These are phyloP conservation scores for Oryza officinalis DNA, from an alignment of 176 grass and related monocot species.

Conservation along the genomic window DNA sequence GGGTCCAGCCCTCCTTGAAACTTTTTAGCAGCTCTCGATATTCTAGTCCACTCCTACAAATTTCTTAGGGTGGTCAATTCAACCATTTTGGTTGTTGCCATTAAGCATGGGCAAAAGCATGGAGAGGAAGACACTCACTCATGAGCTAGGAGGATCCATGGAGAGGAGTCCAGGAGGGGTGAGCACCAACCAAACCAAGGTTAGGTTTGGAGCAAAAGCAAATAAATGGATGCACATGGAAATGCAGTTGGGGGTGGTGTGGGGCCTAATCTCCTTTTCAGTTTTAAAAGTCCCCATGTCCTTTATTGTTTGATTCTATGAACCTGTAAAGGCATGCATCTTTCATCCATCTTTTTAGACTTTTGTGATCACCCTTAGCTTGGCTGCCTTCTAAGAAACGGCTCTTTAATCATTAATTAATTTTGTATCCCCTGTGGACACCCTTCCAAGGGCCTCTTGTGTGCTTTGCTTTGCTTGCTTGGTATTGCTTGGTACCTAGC, in stretches of 20 bases:
- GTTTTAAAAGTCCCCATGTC: constrained; percentile 55
- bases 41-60: background rate
- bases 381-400: constrained; percentile 45
- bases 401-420: constrained; percentile 10
- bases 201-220: constrained; percentile 57
- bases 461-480: background rate
- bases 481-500: background rate
- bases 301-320: constrained; percentile 50
- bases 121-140: background rate
- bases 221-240: constrained; percentile 90
- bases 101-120: background rate
- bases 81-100: background rate
- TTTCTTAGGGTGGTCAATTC: background rate
- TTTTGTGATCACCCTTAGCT: constrained; percentile 7
- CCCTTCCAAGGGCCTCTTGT: constrained; percentile 14
- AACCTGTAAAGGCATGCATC: constrained; percentile 55
- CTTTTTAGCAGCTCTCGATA: background rate
- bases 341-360: constrained; percentile 58
- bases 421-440: constrained; percentile 26
- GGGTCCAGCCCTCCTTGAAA: background rate
- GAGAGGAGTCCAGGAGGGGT: background rate
- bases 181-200: constrained; percentile 17
- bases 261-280: constrained; percentile 53
- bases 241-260: constrained; percentile 32
- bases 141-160: background rate